phyloP scores from a whole-genome alignment of 805 yeast species.

The Barnettozyma sp. region DNA sequence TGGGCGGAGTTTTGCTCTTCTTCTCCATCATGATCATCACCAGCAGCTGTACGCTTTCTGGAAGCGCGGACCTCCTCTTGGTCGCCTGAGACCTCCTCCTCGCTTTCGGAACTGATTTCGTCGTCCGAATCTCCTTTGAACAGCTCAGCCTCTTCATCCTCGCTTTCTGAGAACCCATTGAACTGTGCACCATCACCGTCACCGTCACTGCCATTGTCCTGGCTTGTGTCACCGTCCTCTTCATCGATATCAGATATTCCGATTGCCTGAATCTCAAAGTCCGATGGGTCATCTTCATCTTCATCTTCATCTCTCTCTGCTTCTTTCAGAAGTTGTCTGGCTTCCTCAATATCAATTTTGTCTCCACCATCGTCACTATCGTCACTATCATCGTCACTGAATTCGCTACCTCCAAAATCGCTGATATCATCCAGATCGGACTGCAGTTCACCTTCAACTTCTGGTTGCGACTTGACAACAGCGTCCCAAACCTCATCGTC shows the following conservation, averaged over 20 bases:
- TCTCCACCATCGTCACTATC: no score
- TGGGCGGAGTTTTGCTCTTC: slow-evolving; percentile 10
- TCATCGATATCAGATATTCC: slow-evolving; percentile 25
- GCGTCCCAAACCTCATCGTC: slow-evolving; percentile 83
- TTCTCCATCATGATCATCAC: slow-evolving; percentile 18
- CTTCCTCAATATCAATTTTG: slow-evolving; percentile 32
- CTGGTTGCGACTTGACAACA: slow-evolving; percentile 66
- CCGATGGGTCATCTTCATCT: slow-evolving; percentile 29
- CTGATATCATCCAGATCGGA: slow-evolving; percentile 45
- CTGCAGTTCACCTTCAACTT: slow-evolving; percentile 47
- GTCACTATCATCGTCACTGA: no score
- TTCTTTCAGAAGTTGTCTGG: slow-evolving; percentile 34
- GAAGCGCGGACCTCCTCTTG: slow-evolving; percentile 20
- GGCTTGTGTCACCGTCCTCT: slow-evolving; percentile 21
- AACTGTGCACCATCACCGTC: slow-evolving; percentile 26
- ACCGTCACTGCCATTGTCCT: slow-evolving; percentile 22
- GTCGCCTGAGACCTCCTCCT: slow-evolving; percentile 27
- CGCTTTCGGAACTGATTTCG: slow-evolving; percentile 24
- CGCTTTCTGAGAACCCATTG: slow-evolving; percentile 32
- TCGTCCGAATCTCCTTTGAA: slow-evolving; percentile 31
- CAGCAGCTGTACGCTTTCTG: slow-evolving; percentile 26
- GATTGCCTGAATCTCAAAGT: slow-evolving; percentile 34
- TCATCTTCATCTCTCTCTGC: slow-evolving; percentile 17
- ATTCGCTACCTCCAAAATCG: slow-evolving; percentile 43
- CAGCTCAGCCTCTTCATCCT: slow-evolving; percentile 31